Conservation (phyloP, 768 basidiomycete genomes). For the Cubamyces lactineus region DNA sequence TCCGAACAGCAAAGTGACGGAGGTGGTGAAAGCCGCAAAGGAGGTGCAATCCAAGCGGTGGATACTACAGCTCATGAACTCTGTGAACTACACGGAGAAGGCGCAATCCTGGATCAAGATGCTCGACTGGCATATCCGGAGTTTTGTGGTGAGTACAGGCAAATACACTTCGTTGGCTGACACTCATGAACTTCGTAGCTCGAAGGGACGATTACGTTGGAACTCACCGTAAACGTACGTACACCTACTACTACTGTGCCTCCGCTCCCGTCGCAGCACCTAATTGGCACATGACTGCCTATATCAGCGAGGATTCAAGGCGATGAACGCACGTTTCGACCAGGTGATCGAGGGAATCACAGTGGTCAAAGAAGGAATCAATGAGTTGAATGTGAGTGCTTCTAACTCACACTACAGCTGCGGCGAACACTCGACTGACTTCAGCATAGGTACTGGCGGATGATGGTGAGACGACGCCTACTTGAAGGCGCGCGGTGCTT, state of each 20-base stretch:
- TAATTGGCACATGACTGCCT: too few relatives aligned
- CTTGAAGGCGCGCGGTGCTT: too few relatives aligned
- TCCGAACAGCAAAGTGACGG: neutral
- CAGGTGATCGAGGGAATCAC: neutral
- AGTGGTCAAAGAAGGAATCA: neutral
- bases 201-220: neutral
- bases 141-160: neutral
- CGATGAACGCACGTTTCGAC: neutral
- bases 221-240: neutral
- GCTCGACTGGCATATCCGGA: neutral
- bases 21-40: neutral
- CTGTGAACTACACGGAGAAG: neutral
- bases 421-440: too few relatives aligned
- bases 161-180: neutral
- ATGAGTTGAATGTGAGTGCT: neutral
- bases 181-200: neutral
- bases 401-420: too few relatives aligned
- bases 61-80: neutral
- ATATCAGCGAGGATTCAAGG: neutral
- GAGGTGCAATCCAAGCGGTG: neutral
- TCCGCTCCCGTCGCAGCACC: neutral
- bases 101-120: neutral
- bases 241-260: neutral
- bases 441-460: neutral
- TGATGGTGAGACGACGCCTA: neutral